Base-by-base conservation (phyloP, 2,329 filamentous ascomycete genomes). In the Exophiala calicioides region DNA sequence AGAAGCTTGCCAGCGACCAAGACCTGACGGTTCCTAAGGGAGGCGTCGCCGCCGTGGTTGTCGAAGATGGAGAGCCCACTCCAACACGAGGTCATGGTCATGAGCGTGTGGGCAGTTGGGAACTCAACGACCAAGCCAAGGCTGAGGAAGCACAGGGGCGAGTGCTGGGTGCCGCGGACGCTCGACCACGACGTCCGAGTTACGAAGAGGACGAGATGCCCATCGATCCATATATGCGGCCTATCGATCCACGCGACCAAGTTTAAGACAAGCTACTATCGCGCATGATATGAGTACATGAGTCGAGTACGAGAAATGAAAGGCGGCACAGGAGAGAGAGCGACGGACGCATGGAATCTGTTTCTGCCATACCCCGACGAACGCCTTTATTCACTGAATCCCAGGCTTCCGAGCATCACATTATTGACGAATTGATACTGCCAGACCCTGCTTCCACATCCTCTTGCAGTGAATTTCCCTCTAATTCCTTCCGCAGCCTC, bases 41-140 rank as follows among this genome's bases (percentile, higher is more conserved):
- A 44, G 70, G 65, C 1, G 68, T 58, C 7, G 60, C 58, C 41
- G 62, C 61, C n/a, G 62, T 62, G 45, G 61, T 61, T 5, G 58
- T 63, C 45, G 60, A 64, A 3, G 53, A 61, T 15, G 50, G 44
- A 27, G 58, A 53, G 19, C 38, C 55, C 10, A 42, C 43, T 4
- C 40, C 54, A 27, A 60, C 65, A 15, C 65, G 65, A 12, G 69
- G 70, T 1, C 73, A 80, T 59, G 69, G 70, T 1, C 73, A 80
- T 59, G 78, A 80, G 62, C 65, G 78, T 32, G 66, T 74, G 13
- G 78, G 76, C 1, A 81, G 78, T 50, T 82, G 79, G 79, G 79
- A 81, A 59, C 61, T 81, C 62, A 68, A 69, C 42, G 44, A 55
- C 19, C 32, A 56, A 45, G 29, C 52, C 27, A 53, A 53, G 34